Evolutionary conservation across 1,284 basidiomycete genomes (phyloP).

Genomic region (Leccinum olivaceoglutinosum): DNA sequence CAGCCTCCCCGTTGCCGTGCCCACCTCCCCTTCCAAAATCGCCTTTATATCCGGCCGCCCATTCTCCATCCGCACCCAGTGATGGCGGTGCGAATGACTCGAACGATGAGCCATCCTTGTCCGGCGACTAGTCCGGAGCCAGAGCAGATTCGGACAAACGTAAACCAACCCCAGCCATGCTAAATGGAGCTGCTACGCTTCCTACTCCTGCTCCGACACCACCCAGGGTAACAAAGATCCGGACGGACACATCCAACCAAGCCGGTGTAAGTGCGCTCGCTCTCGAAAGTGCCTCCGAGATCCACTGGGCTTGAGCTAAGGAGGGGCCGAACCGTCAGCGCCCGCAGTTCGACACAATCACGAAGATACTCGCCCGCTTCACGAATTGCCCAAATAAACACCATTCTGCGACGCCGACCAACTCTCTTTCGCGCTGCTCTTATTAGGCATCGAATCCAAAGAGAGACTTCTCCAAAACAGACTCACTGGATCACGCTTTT

Average conservation of each 20-base stretch:
- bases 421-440: conserved; percentile 26
- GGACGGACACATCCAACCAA: conserved; percentile 29
- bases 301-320: conserved; percentile 30
- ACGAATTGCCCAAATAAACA: conserved; percentile 38
- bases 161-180: neutral
- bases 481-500: conserved; percentile 32
- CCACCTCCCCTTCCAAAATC: conserved; percentile 21
- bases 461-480: neutral
- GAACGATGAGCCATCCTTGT: conserved; percentile 9
- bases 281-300: conserved; percentile 27
- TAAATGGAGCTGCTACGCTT: conserved; percentile 1
- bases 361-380: conserved; percentile 27
- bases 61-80: conserved; percentile 11
- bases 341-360: neutral
- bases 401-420: conserved; percentile 24
- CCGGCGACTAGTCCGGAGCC: conserved; percentile 9
- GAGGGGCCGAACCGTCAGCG: neutral
- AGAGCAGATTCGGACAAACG: neutral
- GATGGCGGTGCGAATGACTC: conserved; percentile 11
- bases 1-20: conserved; percentile 21
- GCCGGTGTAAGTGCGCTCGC: conserved; percentile 20
- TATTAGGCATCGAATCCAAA: neutral
- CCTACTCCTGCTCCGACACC: neutral
- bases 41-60: conserved; percentile 21
- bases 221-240: conserved; percentile 30